A percentile compares a stretch with the other conserved stretches of the same genome.
phyloP scores from a whole-genome alignment of 306 rosid genomes.

The Cucumis melo region DNA sequence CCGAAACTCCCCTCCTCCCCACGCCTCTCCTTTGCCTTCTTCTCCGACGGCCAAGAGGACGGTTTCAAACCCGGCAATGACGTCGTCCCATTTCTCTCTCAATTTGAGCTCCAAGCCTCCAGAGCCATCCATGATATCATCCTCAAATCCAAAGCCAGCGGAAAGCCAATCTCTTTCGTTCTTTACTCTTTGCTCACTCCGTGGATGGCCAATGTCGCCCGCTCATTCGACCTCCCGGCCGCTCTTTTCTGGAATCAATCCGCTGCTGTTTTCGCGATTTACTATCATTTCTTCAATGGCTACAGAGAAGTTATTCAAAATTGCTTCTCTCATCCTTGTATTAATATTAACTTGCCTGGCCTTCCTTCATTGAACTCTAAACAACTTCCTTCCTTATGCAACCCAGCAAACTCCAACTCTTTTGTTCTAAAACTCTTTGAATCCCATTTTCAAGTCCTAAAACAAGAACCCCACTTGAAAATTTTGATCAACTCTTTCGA shows the following conservation, averaged over 20 bases:
- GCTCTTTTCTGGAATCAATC: constrained; percentile 28
- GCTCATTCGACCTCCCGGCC: constrained; percentile 5
- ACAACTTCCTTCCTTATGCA: neutral
- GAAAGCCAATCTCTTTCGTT: constrained; percentile 5
- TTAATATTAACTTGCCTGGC: neutral
- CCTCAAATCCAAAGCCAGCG: neutral
- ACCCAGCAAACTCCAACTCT: neutral
- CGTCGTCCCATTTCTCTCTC: neutral
- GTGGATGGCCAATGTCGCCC: constrained; percentile 19
- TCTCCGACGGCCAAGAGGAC: constrained; percentile 7
- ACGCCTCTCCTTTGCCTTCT: neutral
- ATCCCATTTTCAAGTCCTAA: constrained; percentile 12
- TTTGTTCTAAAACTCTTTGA: neutral
- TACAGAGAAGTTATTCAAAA: neutral
- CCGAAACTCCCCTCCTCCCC: neutral
- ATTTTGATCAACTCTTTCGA: constrained; percentile 30
- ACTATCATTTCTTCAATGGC: constrained; percentile 18
- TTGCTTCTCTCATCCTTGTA: neutral
- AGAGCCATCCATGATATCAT: constrained; percentile 1
- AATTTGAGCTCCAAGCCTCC: constrained; percentile 4
- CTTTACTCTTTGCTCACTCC: constrained; percentile 13
- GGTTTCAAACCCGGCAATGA: neutral
- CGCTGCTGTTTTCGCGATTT: constrained; percentile 22
- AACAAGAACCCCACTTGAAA: constrained; percentile 2
- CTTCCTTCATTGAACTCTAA: neutral